Base-by-base conservation (phyloP, 75 land plant genomes). In the Sequoiadendron giganteum region DNA sequence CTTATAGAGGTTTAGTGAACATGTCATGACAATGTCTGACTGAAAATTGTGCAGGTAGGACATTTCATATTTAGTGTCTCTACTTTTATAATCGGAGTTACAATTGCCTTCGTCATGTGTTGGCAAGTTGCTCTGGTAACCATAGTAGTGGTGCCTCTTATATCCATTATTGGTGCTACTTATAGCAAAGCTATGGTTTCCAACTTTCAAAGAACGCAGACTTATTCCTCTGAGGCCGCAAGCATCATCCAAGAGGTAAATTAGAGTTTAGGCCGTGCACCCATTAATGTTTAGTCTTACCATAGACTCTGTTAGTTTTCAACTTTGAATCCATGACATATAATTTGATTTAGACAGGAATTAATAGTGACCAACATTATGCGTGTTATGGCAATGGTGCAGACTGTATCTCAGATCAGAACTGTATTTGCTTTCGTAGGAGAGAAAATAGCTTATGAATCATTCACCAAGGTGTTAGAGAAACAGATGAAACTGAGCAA, bases 371-470 rank as follows among this genome's bases (percentile, higher is more conserved):
- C 45, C 10, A 61, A 43, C 14, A 18, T 56, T 76, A 30, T 79
- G 21, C 43, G 43, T 28, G 18, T 40, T 25, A 7, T 47, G 38
- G 43, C 32, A 56, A 28, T 21, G 54, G 3, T 73, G 79, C 91
- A 93, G 94, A 81, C 90, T 16, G 78, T 93, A 42, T 85, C 92
- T 61, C 95, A 93, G 36, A 91, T 93, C 85, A 91, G 90, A 83
- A 91, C 94, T 13, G 92, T 93, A 1, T 90, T 89, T 86, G 82
- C 95, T 19, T 94, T 91, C 87, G 92, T 91, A n/a, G 95, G 95
- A 47, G 95, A 94, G 90, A 78, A 47, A 34, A 79, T 86, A n/a
- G 85, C 92, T 25, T 45, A 85, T 1, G 87, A 90, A 39, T 85
- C 93, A 42, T 94, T 92, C 85, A 75, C 92, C 3, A 79, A 88